Conservation (phyloP, 83 land plant genomes). For the Picea abies region DNA sequence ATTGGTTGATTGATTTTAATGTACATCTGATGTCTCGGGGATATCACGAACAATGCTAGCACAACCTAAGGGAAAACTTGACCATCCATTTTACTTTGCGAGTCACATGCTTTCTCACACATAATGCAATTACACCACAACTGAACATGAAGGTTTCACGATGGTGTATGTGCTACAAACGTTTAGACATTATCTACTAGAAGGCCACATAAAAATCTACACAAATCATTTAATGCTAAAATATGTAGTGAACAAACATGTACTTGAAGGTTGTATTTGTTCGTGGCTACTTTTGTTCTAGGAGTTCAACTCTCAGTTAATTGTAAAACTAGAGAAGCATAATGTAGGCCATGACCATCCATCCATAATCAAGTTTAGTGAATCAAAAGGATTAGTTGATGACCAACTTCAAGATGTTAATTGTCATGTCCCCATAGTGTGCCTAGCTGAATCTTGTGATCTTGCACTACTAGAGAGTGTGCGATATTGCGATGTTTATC, state of each 20-base stretch:
- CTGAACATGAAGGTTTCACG: neutral
- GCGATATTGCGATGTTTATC: no score
- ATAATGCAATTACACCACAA: neutral
- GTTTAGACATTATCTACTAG: neutral
- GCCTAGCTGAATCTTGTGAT: no score
- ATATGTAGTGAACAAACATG: neutral
- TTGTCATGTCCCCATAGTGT: no score
- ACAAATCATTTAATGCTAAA: neutral
- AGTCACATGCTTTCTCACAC: neutral
- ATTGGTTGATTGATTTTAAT: no score
- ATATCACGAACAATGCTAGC: no score
- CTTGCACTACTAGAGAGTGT: no score
- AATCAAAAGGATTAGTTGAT: no score
- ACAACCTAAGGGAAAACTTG: neutral
- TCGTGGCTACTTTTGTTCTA: neutral
- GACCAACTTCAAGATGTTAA: no score
- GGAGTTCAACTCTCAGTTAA: neutral
- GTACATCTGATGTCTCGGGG: no score
- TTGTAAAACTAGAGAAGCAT: no score
- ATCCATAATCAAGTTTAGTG: no score
- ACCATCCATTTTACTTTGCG: neutral
- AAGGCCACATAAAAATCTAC: neutral
- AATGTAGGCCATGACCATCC: no score
- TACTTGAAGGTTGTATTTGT: neutral
- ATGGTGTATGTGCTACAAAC: neutral